Base-by-base conservation (phyloP, 2,329 filamentous ascomycete genomes). In the Curvularia lunata region DNA sequence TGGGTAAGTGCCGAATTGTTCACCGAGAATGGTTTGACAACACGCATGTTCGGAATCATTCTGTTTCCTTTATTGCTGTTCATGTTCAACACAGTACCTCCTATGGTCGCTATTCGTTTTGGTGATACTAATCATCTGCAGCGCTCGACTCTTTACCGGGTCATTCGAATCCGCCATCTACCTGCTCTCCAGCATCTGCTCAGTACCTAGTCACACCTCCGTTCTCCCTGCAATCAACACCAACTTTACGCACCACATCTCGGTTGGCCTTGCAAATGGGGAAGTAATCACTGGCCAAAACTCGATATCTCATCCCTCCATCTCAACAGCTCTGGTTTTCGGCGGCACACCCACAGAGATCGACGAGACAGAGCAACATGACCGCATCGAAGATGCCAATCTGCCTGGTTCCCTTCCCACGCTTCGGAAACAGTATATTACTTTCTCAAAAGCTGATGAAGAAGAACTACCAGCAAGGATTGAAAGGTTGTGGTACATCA, bases 181-280 rank as follows among this genome's bases (percentile, higher is more conserved):
- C 73, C 85, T 98, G 2, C 84, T 98, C 4, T 90, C 90, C 49
- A 90, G 89, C 66, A 91, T 97, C 63, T 96, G 93, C 71, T 87
- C 86, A n/a, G 90, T 98, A 0, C 90, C 92, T 0, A 84, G 86
- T 10, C 83, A 87, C 50, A 87, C 95, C 5, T 84, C 87, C 0
- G 92, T 97, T 0, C 86, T 98, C 16, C 95, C 94, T 0, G 92
- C 91, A 4, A 91, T 98, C 67, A 96, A 97, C 80, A 92, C 90
- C 62, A 98, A 97, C 75, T 97, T 97, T 80, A 91, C 91, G 0
- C 91, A 96, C 70, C 94, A 98, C 77, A 98, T 98, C 65, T 92
- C 90, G 5, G 94, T 92, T 1, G 89, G 90, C 0, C 83, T 98
- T 0, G 81, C 82, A 18, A 86, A 97, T 73, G 92, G 91, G 7